Conservation (phyloP, 106 monocot genomes). For the Chionographis japonica region DNA sequence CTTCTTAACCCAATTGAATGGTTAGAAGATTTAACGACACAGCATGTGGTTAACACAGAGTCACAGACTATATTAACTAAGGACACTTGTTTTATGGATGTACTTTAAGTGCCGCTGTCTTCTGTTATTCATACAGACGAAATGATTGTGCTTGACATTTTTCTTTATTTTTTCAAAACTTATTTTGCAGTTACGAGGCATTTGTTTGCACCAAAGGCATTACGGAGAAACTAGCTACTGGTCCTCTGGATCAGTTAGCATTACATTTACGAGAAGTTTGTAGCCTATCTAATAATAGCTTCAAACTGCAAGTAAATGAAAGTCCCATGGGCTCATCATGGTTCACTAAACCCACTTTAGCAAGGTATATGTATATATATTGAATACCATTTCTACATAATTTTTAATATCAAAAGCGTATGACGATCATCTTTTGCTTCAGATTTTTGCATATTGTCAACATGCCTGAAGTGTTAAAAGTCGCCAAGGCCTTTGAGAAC, state of each 20-base stretch:
- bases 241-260: conserved; percentile 31
- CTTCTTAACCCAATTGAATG: too few species aligned
- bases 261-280: conserved; percentile 44
- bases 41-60: too few species aligned
- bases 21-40: too few species aligned
- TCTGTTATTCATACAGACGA: neutral
- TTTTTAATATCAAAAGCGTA: too few species aligned
- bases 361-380: conserved; percentile 28
- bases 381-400: neutral
- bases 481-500: conserved; percentile 32
- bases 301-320: conserved; percentile 47
- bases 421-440: conserved; percentile 3
- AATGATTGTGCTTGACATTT: neutral
- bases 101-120: neutral
- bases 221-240: conserved; percentile 38
- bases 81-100: too few species aligned
- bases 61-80: too few species aligned
- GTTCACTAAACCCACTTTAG: conserved; percentile 81
- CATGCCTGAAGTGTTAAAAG: conserved; percentile 34
- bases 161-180: neutral
- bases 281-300: conserved; percentile 34
- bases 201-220: conserved; percentile 25
- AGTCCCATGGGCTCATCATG: conserved; percentile 38
- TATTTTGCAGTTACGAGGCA: conserved; percentile 39
- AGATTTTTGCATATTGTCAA: conserved; percentile 68